Evolutionary conservation across 768 basidiomycete species (phyloP).

Genomic region (Tulasnella sp.): DNA sequence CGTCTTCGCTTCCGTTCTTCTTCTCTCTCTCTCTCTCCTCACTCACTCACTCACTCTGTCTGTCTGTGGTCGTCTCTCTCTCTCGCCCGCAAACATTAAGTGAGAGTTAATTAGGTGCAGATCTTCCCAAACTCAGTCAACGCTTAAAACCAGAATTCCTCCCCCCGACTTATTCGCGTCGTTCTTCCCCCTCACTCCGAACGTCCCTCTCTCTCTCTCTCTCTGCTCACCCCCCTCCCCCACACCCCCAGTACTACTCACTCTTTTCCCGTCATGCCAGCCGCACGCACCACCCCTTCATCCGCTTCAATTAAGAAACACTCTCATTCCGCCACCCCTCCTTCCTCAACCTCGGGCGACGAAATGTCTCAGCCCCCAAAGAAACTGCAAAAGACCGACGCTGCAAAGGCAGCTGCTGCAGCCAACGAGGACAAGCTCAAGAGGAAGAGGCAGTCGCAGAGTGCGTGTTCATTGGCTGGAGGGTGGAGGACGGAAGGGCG

Average conservation of each 20-base stretch:
- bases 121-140: not conserved
- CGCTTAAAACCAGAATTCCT: not conserved
- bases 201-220: not conserved
- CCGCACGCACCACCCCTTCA: constrained; percentile 18
- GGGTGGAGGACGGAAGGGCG: too few relatives aligned
- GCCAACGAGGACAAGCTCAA: constrained; percentile 56
- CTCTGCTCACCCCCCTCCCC: not conserved
- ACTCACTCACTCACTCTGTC: too few relatives aligned
- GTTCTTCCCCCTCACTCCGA: constrained; percentile 11
- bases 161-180: constrained; percentile 25
- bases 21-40: not conserved
- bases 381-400: constrained; percentile 6
- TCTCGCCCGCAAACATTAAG: not conserved
- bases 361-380: constrained; percentile 10
- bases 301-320: constrained; percentile 16
- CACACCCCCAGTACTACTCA: not conserved
- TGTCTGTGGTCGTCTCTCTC: too few relatives aligned
- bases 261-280: constrained; percentile 8
- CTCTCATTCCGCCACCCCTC: constrained; percentile 24
- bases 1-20: not conserved
- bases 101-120: not conserved
- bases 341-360: constrained; percentile 24
- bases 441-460: constrained; percentile 85
- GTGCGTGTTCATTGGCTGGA: constrained; percentile 42
- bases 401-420: constrained; percentile 1